Base-by-base conservation (phyloP, 1,284 basidiomycete species). In the Cryptococcus neoformans region DNA sequence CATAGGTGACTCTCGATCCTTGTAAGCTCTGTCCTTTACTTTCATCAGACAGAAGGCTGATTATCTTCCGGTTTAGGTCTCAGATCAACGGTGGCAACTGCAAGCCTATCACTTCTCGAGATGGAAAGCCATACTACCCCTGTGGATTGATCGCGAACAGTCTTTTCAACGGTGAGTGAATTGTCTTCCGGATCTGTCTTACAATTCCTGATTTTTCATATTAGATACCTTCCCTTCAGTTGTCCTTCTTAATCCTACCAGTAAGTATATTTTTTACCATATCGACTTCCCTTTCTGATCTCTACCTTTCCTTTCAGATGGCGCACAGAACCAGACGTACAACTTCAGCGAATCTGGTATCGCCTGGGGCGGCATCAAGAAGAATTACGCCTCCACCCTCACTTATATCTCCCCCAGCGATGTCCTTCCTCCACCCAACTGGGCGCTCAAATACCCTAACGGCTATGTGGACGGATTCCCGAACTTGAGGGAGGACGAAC, bases 111-210 rank as follows among this genome's bases (percentile, higher is more conserved):
- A 90, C 83, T 2, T 67, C 80, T 10, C 75, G 79, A 3, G 77
- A 80, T 21, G 77, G 71, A 60, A 85, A 83, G 70, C 80, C 84
- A 6, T 84, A 92, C 70, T 99, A 94, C 73, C 96, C 96, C 0
- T 99, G 96, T 67, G 96, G 96, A 39, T 81, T 99, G 62, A 96
- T 99, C 63, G 96, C 96, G 49, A 99, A 99, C 79, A 95, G 92
- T n/a, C 57, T 93, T 7, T 99, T 98, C 81, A 99, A 99, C 71
- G 94, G 90, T 90, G 54, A 41, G 84, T 70, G 17, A 1, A 3
- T 47, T 6, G 6, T 47, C 11, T 9, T 28, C 45, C 12, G 8
- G 1, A 28, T 21, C 3, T 6, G 6, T 28, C 7, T 12, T 8
- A 47, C 17, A 8, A 2, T 21, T 47, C 16, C 17, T 47, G 21